Conservation (phyloP, 1,139 yeast genomes). For the Magnusiomyces fungicola region DNA sequence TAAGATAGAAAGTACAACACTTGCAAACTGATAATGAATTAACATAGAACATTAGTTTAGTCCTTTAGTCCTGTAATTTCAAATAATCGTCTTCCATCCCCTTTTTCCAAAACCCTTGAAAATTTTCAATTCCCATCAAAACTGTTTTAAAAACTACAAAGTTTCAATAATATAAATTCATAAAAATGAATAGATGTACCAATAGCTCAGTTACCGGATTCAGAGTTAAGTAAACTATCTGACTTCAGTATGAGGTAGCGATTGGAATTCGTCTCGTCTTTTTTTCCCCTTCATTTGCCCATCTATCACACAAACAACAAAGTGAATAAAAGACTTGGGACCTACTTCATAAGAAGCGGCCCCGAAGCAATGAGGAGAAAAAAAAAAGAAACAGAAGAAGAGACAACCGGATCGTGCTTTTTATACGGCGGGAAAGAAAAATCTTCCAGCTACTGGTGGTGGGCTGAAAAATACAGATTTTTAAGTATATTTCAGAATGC, state of each 20-base stretch:
- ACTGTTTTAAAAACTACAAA: not conserved
- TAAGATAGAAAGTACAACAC: too few relatives aligned
- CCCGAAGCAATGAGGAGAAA: not conserved
- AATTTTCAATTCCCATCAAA: not conserved
- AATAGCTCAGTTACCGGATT: conserved; percentile 7
- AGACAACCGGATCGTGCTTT: not conserved
- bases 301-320: conserved; percentile 6
- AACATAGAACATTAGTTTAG: not conserved
- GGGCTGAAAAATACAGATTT: not conserved
- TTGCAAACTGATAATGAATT: too few relatives aligned
- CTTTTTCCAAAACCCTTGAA: too few relatives aligned
- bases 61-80: not conserved
- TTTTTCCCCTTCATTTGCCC: conserved; percentile 8
- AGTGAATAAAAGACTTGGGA: conserved; percentile 9
- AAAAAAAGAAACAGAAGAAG: not conserved
- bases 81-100: too few relatives aligned
- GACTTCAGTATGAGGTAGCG: conserved; percentile 9
- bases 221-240: conserved; percentile 4
- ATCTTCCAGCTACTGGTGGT: not conserved
- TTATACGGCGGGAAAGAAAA: not conserved
- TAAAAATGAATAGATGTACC: not conserved
- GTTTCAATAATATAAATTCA: not conserved
- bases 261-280: conserved; percentile 6
- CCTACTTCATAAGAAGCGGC: too few relatives aligned
- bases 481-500: not conserved